Conservation (phyloP, 208 protist genomes). For the Crithidia mellificae region DNA sequence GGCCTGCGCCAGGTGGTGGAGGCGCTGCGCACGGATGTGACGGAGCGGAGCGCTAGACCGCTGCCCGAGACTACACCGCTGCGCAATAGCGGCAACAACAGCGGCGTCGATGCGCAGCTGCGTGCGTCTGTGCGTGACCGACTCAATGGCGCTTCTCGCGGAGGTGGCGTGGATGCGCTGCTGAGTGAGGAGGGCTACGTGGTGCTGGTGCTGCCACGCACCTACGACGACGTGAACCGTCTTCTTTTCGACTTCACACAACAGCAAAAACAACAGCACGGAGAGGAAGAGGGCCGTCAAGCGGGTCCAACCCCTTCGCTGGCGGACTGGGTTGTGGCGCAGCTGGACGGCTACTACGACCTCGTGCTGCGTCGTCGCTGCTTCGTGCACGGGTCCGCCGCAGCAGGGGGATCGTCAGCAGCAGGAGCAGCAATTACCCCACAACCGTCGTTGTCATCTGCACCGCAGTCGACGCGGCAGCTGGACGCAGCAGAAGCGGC, state of each 20-base stretch:
- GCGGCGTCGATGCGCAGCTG: too few species aligned
- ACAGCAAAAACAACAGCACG: background rate
- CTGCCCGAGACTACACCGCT: too few species aligned
- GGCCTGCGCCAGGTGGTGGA: constrained; percentile 18
- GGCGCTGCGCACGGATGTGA: constrained; percentile 23
- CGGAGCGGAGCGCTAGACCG: constrained; percentile 10
- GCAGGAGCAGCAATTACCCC: too few species aligned
- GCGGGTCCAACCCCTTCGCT: background rate
- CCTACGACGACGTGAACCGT: constrained; percentile 32
- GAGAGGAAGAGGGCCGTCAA: background rate
- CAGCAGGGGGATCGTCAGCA: too few species aligned
- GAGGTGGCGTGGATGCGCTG: constrained; percentile 8
- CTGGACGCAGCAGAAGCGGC: constrained; percentile 3
- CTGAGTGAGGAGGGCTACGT: constrained; percentile 36
- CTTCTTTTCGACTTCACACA: constrained; percentile 23
- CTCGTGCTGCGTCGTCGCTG: constrained; percentile 52
- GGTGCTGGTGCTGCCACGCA: constrained; percentile 65
- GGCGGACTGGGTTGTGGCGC: constrained; percentile 50
- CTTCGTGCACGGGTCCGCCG: background rate
- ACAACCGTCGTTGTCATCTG: too few species aligned
- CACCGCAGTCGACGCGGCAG: background rate
- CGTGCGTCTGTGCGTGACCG: too few species aligned
- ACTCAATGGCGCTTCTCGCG: too few species aligned
- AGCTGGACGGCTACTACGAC: constrained; percentile 67
- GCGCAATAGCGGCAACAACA: too few species aligned